Conservation (phyloP, 176 grass and related monocot species). For the Bromus sterilis region DNA sequence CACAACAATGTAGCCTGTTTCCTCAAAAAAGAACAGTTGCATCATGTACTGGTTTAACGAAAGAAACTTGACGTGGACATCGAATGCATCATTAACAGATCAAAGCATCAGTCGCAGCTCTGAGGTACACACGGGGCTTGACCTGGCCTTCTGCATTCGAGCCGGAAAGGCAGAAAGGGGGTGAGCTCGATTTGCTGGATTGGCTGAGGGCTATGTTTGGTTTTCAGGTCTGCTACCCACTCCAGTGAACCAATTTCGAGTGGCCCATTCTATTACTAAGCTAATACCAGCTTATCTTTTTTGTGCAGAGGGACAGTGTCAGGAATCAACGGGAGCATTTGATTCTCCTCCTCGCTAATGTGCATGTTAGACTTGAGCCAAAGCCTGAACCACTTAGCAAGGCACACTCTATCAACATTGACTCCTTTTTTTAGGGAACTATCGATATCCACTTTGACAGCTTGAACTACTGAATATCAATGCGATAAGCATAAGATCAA, state of each 20-base stretch:
- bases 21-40: background rate
- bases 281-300: constrained; percentile 21
- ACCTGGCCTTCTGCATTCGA: constrained; percentile 76
- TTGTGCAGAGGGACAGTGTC: constrained; percentile 76
- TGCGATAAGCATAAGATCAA: background rate
- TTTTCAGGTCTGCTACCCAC: constrained; percentile 67
- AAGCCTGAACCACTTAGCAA: constrained; percentile 82
- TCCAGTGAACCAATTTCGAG: background rate
- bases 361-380: constrained; percentile 74
- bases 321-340: constrained; percentile 96
- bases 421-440: too few species aligned
- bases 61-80: background rate
- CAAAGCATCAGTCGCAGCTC: constrained; percentile 55
- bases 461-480: constrained; percentile 7
- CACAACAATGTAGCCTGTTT: constrained; percentile 7
- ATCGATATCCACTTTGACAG: constrained; percentile 11
- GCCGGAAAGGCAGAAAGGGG: constrained; percentile 71
- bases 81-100: constrained; percentile 29
- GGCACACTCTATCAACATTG: constrained; percentile 63
- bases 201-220: constrained; percentile 98
- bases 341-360: constrained; percentile 84
- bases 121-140: constrained; percentile 60
- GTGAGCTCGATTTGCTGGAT: constrained; percentile 81
- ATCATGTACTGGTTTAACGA: constrained; percentile 11
- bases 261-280: constrained; percentile 14